These are phyloP conservation scores for Jamesozyma rosinii DNA, from an alignment of 805 yeast genomes.

Conservation along the genomic window DNA sequence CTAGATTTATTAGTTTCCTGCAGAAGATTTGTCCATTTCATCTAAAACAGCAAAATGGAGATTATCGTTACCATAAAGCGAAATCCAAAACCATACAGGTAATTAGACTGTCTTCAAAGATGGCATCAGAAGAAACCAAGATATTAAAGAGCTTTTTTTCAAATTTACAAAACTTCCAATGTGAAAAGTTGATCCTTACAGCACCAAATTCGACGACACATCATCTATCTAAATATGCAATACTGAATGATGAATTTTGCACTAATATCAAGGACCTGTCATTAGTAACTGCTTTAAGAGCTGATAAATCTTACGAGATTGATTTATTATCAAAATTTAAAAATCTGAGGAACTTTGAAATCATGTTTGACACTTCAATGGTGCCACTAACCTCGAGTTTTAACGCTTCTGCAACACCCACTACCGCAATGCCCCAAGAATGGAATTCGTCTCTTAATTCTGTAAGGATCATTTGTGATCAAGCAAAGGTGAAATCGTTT, in stretches of 20 bases:
- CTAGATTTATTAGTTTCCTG: slow-evolving; percentile 14
- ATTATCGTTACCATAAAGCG: neutral
- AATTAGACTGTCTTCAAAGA: slow-evolving; percentile 15
- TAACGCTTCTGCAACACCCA: neutral
- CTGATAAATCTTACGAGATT: slow-evolving; percentile 16
- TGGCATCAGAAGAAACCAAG: slow-evolving; percentile 19
- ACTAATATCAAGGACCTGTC: slow-evolving; percentile 13
- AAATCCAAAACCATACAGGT: slow-evolving; percentile 5
- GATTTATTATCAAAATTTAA: slow-evolving; percentile 12
- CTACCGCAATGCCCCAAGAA: slow-evolving; percentile 1
- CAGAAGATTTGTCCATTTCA: slow-evolving; percentile 2
- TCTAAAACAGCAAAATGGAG: neutral
- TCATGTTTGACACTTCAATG: slow-evolving; percentile 14
- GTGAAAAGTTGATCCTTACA: slow-evolving; percentile 13
- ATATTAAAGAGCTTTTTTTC: slow-evolving; percentile 10
- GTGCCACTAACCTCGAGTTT: slow-evolving; percentile 8
- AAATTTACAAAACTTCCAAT: slow-evolving; percentile 7
- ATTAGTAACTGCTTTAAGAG: slow-evolving; percentile 11
- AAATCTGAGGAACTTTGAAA: slow-evolving; percentile 16
- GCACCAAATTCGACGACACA: slow-evolving; percentile 17
- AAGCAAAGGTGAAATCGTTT: slow-evolving; percentile 11
- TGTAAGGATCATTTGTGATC: slow-evolving; percentile 19
- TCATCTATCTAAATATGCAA: slow-evolving; percentile 10
- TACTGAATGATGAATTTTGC: slow-evolving; percentile 7
- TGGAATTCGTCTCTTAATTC: slow-evolving; percentile 16